phyloP scores from a whole-genome alignment of 2,329 filamentous ascomycete genomes.

The Corniculantispora saksenae region DNA sequence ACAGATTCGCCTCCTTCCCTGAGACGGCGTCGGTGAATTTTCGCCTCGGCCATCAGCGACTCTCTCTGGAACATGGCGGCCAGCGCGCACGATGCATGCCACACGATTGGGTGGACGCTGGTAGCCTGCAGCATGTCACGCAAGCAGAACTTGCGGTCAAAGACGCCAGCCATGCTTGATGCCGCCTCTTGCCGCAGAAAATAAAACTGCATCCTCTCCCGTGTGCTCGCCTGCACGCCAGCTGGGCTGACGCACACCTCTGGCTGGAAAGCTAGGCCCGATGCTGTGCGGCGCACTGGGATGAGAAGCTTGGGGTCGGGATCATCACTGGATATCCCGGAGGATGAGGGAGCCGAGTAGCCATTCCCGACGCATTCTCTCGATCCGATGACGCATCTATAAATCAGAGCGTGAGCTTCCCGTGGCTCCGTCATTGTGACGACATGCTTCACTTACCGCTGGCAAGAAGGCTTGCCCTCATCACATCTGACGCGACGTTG shows the following conservation, averaged over 20 bases:
- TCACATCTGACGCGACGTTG: constrained; percentile 8
- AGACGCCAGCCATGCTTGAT: background rate
- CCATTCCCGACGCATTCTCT: background rate
- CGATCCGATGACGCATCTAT: background rate
- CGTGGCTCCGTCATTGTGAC: background rate
- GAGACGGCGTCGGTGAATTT: too few species aligned
- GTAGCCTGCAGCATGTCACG: constrained; percentile 14
- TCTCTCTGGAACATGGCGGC: constrained; percentile 12
- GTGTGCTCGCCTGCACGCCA: background rate
- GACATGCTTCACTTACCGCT: background rate
- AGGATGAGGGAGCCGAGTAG: background rate
- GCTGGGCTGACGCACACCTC: background rate
- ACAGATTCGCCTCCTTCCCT: too few species aligned
- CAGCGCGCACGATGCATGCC: constrained; percentile 13
- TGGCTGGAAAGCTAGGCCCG: background rate
- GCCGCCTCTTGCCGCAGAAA: constrained; percentile 3
- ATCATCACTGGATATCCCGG: background rate
- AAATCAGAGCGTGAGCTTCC: background rate
- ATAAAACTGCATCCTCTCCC: constrained; percentile 1
- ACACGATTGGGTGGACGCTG: constrained; percentile 6
- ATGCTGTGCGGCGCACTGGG: background rate
- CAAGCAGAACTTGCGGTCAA: constrained; percentile 5
- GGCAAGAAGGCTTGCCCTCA: constrained; percentile 5
- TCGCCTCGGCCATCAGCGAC: background rate
- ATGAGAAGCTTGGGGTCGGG: background rate